Base-by-base conservation (phyloP, 164 flowering plant species). In the Akebia trifoliata region DNA sequence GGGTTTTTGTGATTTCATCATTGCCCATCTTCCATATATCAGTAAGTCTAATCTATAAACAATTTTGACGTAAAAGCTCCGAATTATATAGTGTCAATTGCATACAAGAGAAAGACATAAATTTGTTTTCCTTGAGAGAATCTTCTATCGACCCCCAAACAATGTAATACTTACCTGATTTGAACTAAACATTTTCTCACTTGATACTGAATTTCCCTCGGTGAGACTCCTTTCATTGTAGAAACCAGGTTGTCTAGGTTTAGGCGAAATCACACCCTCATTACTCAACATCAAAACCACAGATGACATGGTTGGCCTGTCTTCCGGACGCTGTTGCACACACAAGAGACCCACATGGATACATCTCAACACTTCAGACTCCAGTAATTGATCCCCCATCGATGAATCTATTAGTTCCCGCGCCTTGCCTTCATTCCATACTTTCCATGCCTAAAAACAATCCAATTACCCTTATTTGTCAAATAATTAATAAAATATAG, bases 281-380 rank as follows among this genome's bases (percentile, higher is more conserved):
- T 72, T 63, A n/a, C 46, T 49, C 63, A 72, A 44, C 76, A 72
- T 72, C 54, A 72, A 39, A 12, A 68, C 60, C 38, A 68, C 69
- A 8, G 46, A 29, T 1, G 69, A 42, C 69, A 72, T 72, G 44
- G 18, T 64, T 9, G 76, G 76, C 39, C 76, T 61, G 39, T 72
- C 76, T 8, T 68, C 69, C 7, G 64, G 61, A 10, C 35, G n/a
- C 32, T 57, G 61, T 54, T 71, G 71, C 50, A 71, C 65, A 31
- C 76, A 68, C 22, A 65, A 39, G 15, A 72, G 64, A 42, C 72
- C 67, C 4, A 72, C 47, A 26, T 72, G 72, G 17, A 64, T 48
- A 18, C 58, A 54, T 29, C 48, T 31, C 0, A 40, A n/a, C 12
- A 58, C 52, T 49, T 68, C 67, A 8, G 18, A 35, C 39, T 2